Conservation (phyloP, 345 rosid genomes). For the Passiflora organensis region DNA sequence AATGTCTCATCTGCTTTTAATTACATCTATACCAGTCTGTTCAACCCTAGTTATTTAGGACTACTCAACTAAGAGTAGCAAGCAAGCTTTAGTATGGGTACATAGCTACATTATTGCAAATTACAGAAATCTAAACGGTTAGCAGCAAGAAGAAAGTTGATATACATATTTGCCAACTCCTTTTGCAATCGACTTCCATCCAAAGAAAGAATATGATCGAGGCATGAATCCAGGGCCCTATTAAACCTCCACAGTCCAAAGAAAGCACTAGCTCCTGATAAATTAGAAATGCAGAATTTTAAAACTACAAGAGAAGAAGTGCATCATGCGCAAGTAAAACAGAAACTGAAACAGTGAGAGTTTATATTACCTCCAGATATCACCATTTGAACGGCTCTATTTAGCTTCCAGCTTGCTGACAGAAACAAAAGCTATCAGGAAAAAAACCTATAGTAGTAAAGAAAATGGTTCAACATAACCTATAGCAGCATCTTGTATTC, state of each 20-base stretch:
- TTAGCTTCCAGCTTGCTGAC: conserved; percentile 43
- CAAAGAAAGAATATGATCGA: conserved; percentile 54
- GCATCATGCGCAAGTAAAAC: background rate
- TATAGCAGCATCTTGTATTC: background rate
- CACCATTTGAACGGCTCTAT: conserved; percentile 11
- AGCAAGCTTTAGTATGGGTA: too few species aligned
- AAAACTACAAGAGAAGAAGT: background rate
- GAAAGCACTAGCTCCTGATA: conserved; percentile 39
- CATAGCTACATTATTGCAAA: too few species aligned
- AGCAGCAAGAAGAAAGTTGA: conserved; percentile 3
- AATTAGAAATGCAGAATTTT: background rate
- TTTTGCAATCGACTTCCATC: conserved; percentile 61
- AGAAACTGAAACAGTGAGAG: background rate
- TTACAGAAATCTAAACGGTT: too few species aligned
- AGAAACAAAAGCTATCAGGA: conserved; percentile 15
- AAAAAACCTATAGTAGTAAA: background rate
- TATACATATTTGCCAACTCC: conserved; percentile 74
- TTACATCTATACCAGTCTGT: background rate
- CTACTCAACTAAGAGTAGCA: too few species aligned
- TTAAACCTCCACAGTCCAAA: conserved; percentile 33
- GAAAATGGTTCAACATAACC: too few species aligned
- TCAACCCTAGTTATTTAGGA: too few species aligned
- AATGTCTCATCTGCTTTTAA: background rate
- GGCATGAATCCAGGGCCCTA: conserved; percentile 37
- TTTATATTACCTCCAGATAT: conserved; percentile 29